These are phyloP conservation scores for Parasitella parasitica DNA, from an alignment of 371 early-diverging fungal genomes.

Conservation along the genomic window DNA sequence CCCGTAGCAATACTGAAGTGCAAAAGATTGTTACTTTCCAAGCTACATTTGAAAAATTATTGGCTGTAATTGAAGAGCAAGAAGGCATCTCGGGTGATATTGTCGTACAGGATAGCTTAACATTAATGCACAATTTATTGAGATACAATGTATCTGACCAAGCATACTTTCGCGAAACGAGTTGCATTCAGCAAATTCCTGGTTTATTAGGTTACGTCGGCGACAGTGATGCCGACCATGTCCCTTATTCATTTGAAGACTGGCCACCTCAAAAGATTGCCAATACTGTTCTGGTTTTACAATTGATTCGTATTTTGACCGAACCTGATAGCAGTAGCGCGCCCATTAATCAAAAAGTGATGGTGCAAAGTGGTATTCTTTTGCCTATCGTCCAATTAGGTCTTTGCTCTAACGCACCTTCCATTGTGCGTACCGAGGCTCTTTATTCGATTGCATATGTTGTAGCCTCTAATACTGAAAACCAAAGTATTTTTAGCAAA, in stretches of 20 bases:
- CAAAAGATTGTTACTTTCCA: constrained; percentile 98
- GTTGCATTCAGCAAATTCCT: constrained; percentile 86
- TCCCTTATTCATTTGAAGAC: constrained; percentile 48
- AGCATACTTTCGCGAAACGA: constrained; percentile 94
- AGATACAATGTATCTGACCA: constrained; percentile 95
- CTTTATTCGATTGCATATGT: constrained; percentile 84
- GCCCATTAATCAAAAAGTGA: constrained; percentile 82
- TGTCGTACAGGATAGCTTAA: constrained; percentile 94
- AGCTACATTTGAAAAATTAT: constrained; percentile 90
- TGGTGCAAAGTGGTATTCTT: constrained; percentile 75
- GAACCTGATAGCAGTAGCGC: constrained; percentile 88
- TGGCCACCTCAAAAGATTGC: constrained; percentile 80
- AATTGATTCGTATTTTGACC: constrained; percentile 85
- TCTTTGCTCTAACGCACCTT: constrained; percentile 62
- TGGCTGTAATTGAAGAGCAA: constrained; percentile 87
- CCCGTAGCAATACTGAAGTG: constrained; percentile 89
- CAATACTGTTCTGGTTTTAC: constrained; percentile 81
- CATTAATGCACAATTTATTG: constrained; percentile 87
- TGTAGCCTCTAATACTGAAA: constrained; percentile 69
- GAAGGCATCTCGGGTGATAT: constrained; percentile 93
- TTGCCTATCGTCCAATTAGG: constrained; percentile 67
- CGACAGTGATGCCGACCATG: constrained; percentile 60
- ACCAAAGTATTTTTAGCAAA: constrained; percentile 73
- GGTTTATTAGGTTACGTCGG: constrained; percentile 65
- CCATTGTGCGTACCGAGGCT: constrained; percentile 66